Percentiles rank a stretch among this genome's conserved stretches.
Conservation (phyloP, 352 stramenopile species). For the Phytophthora citrophthora region DNA sequence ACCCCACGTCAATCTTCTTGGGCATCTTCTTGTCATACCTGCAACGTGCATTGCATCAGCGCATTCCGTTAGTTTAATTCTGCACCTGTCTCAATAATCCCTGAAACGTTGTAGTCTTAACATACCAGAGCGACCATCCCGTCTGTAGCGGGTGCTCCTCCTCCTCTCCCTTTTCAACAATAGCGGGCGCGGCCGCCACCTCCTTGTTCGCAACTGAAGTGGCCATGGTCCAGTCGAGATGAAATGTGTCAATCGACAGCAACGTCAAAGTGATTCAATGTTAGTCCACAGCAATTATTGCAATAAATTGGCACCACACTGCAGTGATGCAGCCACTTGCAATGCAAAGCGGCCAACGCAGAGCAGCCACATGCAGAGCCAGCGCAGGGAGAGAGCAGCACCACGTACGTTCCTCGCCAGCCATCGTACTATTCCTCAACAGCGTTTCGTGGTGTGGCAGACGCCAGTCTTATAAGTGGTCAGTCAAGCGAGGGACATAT, state of each 20-base stretch:
- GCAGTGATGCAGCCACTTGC: constrained; percentile 1
- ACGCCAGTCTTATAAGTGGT: background rate
- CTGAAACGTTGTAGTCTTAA: background rate
- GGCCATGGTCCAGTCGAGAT: constrained; percentile 3
- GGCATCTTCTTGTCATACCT: constrained; percentile 96
- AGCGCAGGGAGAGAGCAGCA: constrained; percentile 11
- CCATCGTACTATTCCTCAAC: constrained; percentile 27
- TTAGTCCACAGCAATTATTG: constrained; percentile 8
- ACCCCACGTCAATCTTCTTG: constrained; percentile 90
- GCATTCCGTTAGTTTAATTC: constrained; percentile 1
- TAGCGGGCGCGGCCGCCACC: constrained; percentile 21
- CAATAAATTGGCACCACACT: background rate
- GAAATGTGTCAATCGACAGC: background rate
- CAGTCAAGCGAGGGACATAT: too few species aligned
- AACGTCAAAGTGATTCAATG: constrained; percentile 9
- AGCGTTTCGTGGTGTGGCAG: constrained; percentile 33
- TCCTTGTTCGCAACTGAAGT: constrained; percentile 37
- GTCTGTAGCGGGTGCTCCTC: constrained; percentile 89
- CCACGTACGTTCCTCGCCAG: constrained; percentile 43
- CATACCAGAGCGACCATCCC: constrained; percentile 89
- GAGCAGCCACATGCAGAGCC: background rate
- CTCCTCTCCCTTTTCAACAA: constrained; percentile 43
- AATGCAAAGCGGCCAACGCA: background rate
- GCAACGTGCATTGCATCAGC: constrained; percentile 17
- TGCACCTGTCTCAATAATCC: background rate